Conservation (phyloP, 495 filamentous ascomycete species). For the Cercophora sp. region DNA sequence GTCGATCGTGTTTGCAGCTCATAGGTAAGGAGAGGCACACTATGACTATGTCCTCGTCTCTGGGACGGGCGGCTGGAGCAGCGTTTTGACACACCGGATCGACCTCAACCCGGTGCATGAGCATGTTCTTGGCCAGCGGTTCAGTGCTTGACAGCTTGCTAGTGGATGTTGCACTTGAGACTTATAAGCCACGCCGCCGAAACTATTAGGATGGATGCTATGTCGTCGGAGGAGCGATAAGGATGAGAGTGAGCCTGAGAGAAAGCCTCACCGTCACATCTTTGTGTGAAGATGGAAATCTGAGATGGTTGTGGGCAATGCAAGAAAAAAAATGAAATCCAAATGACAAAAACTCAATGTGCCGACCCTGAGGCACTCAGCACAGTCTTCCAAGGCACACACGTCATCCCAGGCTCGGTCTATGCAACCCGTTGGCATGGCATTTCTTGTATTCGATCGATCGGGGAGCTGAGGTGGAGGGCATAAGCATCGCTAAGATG, state of each 20-base stretch:
- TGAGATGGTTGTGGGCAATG: conserved; percentile 9
- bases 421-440: no score
- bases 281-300: neutral
- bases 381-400: neutral
- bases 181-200: neutral
- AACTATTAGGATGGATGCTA: neutral
- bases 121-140: neutral
- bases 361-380: neutral
- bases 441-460: neutral
- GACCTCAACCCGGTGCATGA: conserved; percentile 14
- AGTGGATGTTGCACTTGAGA: neutral
- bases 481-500: neutral
- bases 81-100: conserved; percentile 19
- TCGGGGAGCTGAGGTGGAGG: neutral
- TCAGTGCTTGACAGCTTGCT: neutral
- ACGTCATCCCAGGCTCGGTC: no score
- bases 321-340: neutral
- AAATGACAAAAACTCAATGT: neutral
- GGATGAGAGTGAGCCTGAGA: neutral
- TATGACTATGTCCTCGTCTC: no score
- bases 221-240: neutral
- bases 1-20: no score
- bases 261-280: conserved; percentile 3
- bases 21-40: no score
- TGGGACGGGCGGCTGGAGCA: neutral